Conservation (phyloP, 257 asterid species). For the Solanum arcanum region DNA sequence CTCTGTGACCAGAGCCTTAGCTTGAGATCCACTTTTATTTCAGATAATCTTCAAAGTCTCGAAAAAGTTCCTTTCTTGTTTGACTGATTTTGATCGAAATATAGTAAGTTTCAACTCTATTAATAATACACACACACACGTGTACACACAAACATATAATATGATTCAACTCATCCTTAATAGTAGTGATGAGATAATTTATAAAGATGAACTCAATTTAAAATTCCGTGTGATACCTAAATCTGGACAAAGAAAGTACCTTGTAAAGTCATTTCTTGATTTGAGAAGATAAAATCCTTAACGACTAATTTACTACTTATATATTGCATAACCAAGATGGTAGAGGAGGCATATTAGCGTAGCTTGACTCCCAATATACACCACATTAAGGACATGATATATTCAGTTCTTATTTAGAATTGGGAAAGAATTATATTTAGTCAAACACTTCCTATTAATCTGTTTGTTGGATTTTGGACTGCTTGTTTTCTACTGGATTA, state of each 20-base stretch:
- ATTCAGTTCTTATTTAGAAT: neutral
- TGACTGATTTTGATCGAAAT: neutral
- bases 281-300: neutral
- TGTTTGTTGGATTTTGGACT: neutral
- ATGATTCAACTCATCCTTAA: neutral
- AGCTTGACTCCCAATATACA: neutral
- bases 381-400: neutral
- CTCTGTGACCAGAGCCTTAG: neutral
- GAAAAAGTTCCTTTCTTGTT: neutral
- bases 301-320: neutral
- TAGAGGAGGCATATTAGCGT: neutral
- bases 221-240: neutral
- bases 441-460: neutral
- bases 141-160: neutral
- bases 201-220: neutral
- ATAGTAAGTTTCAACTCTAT: neutral
- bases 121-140: neutral
- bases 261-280: neutral
- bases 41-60: neutral
- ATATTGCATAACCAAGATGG: neutral
- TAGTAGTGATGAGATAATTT: neutral
- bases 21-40: neutral
- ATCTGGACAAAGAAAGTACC: neutral
- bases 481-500: neutral
- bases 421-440: neutral